phyloP scores from a whole-genome alignment of 2,329 filamentous ascomycete genomes.

The Salinomyces thailandicus region DNA sequence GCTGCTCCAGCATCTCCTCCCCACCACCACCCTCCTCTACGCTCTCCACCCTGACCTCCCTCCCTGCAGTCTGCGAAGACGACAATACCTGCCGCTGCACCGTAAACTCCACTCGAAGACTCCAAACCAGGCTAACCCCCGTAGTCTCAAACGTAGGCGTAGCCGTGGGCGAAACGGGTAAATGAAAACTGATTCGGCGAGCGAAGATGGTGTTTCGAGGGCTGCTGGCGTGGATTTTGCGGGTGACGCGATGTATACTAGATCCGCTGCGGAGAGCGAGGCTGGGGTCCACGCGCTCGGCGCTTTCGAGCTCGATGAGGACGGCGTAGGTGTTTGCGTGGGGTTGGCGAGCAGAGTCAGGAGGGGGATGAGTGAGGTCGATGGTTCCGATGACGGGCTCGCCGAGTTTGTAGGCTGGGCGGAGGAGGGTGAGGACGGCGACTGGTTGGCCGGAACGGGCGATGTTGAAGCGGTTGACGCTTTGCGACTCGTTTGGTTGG shows the following conservation, averaged over 20 bases:
- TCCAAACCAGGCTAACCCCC: conserved; percentile 80
- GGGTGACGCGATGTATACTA: conserved; percentile 76
- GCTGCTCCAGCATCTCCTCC: conserved; percentile 23
- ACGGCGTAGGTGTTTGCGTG: conserved; percentile 72
- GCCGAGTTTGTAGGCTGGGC: conserved; percentile 79
- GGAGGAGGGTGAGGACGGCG: conserved; percentile 76
- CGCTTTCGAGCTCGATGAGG: conserved; percentile 73
- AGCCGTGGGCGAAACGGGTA: conserved; percentile 70
- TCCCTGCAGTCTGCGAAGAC: not conserved
- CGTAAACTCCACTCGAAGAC: conserved; percentile 83
- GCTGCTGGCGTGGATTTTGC: conserved; percentile 65
- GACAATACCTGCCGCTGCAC: conserved; percentile 37
- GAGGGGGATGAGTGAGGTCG: conserved; percentile 53
- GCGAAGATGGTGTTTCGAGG: conserved; percentile 79
- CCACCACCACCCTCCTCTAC: conserved; percentile 53
- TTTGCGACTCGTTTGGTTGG: conserved; percentile 38
- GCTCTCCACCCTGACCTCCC: conserved; percentile 44
- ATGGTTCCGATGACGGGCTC: conserved; percentile 76
- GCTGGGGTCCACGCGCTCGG: conserved; percentile 68
- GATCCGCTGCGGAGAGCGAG: conserved; percentile 76
- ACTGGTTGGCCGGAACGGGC: conserved; percentile 85
- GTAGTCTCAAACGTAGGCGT: conserved; percentile 90
- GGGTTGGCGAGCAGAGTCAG: conserved; percentile 1
- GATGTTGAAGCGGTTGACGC: conserved; percentile 91
- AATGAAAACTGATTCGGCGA: conserved; percentile 65